Conservation (phyloP, 1,284 basidiomycete genomes). For the Leccinum fallax region DNA sequence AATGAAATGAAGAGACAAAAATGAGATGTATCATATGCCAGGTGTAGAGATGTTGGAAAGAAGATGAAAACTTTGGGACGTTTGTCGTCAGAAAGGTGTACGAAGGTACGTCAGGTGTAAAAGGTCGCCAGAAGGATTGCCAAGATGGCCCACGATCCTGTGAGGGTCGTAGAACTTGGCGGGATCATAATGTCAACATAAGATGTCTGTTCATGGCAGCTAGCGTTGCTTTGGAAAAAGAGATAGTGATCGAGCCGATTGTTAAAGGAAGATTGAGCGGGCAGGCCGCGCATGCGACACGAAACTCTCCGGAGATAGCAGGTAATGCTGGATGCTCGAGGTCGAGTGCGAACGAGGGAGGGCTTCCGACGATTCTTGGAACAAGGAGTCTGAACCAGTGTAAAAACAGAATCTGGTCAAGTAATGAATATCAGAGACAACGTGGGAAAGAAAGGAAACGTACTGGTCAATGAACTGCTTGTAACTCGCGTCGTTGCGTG, state of each 20-base stretch:
- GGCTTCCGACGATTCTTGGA: constrained; percentile 34
- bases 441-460: constrained; percentile 12
- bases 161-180: neutral
- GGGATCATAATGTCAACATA: neutral
- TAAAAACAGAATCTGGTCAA: constrained; percentile 72
- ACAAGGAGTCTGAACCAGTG: constrained; percentile 51
- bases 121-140: neutral
- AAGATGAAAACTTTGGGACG: neutral
- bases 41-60: constrained; percentile 1
- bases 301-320: constrained; percentile 34
- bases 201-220: neutral
- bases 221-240: neutral
- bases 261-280: constrained; percentile 13
- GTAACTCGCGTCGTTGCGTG: constrained; percentile 47
- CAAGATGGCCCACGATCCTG: neutral
- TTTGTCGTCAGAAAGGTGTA: constrained; percentile 6
- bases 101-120: neutral
- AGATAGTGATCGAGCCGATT: neutral
- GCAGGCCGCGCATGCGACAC: constrained; percentile 9
- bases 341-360: constrained; percentile 56
- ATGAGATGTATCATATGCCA: neutral
- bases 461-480: constrained; percentile 65
- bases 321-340: constrained; percentile 55
- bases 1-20: neutral
- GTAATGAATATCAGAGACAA: constrained; percentile 6